Evolutionary conservation across 2,329 filamentous ascomycete genomes (phyloP), one percentile per base, ranked within the genome.

Genomic region (Domatiomyces catenatus): DNA sequence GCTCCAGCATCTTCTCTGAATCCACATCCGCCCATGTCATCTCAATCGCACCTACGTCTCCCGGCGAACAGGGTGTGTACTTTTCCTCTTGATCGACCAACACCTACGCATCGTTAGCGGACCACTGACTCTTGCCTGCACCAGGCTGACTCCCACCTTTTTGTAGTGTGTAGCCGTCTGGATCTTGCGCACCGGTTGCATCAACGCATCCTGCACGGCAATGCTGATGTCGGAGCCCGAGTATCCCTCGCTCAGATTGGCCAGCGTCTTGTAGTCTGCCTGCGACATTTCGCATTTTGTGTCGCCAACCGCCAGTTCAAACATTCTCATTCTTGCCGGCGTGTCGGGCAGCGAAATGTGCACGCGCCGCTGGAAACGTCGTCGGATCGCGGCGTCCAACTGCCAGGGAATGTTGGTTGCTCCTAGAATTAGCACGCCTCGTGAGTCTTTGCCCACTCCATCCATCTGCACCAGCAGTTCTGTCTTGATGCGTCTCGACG

Each of bases 331-430:
- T 54, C 92, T 79, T 20, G 90, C 92, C 15, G 86, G 83, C 43
- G 82, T 62, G 64, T 98, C 92, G 5, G 92, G 92, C 44, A 98
- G 71, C 57, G 84, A 87, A 67, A 98, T 98, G 68, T 98, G 92
- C 24, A 98, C 89, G 70, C 92, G 77, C 60, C 92, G 77, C 68
- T 98, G 93, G 73, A 98, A 98, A 63, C 92, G 86, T 67, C 92
- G 80, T 59, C 92, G 83, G 61, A 98, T 98, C 60, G 92, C 92
- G 8, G 87, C 85, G 66, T 98, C 92, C 47, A 98, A 76, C 73
- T 98, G 90, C 92, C 92, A 98, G 17, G 92, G 92, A 55, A 98
- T 96, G 66, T 98, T 98, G 51, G 92, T 98, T 49, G 92, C 92
- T 54, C 92, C 92, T 2, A 98, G 78, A 42, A 98, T 93, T 20